Evolutionary conservation across 805 yeast species (phyloP), one percentile per base, ranked within the genome.

Genomic region (Saturnispora saitoi): DNA sequence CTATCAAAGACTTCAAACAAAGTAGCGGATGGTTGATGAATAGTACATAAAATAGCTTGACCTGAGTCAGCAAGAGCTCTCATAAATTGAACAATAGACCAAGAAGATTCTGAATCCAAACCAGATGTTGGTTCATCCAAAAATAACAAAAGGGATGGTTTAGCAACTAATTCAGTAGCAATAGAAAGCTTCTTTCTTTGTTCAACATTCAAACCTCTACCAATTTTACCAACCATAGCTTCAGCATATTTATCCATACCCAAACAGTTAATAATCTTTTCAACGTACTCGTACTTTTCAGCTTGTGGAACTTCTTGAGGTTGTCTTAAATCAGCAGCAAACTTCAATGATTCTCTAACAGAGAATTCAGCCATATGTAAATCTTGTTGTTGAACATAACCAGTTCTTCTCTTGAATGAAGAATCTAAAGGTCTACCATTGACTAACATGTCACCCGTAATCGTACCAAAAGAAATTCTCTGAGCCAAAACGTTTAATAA

Each of bases 71-170:
- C 80, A 58, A 70, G 67, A 51, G 68, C 71, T 57, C 71, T 72
- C 60, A 72, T 69, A 57, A 77, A 70, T 58, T 74, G 71, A 52
- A 76, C 71, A 58, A 78, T 73, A 10, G 81, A 71, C 77, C 79
- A 71, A 11, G 82, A 78, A 36, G 81, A 74, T 57, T 72, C 74
- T 14, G 81, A 73, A 58, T 77, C 81, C 50, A 76, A 63, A 47
- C 81, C 81, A 43, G 81, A 76, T 19, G 81, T 77, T 45, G 81
- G 81, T 58, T 77, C 82, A 65, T 77, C 82, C 55, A 78, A 66
- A 58, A 78, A 77, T 32, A 73, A 58, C 51, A 78, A 65, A 45
- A 78, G 62, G 5, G 75, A 67, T 19, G 81, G 81, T 51, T 72
- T 75, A 19, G 80, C 75, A 46, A 75, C 80, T 45, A 76, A 63